Conservation (phyloP, 1,139 yeast genomes). For the Nadsonia starkeyi-henricii region DNA sequence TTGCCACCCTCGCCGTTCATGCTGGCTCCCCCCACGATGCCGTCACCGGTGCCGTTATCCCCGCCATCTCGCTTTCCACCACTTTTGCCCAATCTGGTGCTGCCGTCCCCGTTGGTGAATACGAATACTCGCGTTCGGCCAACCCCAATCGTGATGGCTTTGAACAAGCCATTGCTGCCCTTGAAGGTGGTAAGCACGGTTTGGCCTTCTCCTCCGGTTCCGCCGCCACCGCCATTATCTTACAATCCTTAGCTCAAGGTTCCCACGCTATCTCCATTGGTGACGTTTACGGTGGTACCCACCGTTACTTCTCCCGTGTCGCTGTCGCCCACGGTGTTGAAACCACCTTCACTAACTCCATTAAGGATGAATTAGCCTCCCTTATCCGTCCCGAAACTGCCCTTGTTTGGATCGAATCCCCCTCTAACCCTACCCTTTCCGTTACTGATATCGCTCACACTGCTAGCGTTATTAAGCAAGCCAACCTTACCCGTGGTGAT, state of each 20-base stretch:
- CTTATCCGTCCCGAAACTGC: conserved; percentile 47
- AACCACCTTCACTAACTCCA: conserved; percentile 53
- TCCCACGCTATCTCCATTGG: conserved; percentile 71
- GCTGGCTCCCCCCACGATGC: conserved; percentile 67
- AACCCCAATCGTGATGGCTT: conserved; percentile 82
- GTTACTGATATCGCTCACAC: conserved; percentile 60
- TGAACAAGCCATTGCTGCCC: conserved; percentile 66
- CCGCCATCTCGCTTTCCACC: conserved; percentile 72
- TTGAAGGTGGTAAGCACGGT: conserved; percentile 67
- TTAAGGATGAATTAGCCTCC: conserved; percentile 43
- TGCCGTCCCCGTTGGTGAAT: conserved; percentile 60
- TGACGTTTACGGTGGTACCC: conserved; percentile 90
- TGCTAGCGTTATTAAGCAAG: conserved; percentile 35
- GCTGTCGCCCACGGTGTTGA: conserved; percentile 69
- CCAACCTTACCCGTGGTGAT: conserved; percentile 28
- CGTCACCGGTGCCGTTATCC: conserved; percentile 76
- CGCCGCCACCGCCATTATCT: conserved; percentile 68
- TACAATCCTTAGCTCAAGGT: conserved; percentile 61
- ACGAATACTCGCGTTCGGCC: conserved; percentile 77
- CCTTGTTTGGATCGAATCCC: conserved; percentile 82
- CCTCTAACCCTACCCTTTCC: conserved; percentile 74
- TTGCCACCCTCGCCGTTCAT: conserved; percentile 76
- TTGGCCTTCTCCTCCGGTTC: conserved; percentile 78
- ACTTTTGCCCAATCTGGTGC: conserved; percentile 76
- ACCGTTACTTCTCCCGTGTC: conserved; percentile 79